phyloP scores from a whole-genome alignment of 2,329 filamentous ascomycete species.

The Cytospora paraplurivora region DNA sequence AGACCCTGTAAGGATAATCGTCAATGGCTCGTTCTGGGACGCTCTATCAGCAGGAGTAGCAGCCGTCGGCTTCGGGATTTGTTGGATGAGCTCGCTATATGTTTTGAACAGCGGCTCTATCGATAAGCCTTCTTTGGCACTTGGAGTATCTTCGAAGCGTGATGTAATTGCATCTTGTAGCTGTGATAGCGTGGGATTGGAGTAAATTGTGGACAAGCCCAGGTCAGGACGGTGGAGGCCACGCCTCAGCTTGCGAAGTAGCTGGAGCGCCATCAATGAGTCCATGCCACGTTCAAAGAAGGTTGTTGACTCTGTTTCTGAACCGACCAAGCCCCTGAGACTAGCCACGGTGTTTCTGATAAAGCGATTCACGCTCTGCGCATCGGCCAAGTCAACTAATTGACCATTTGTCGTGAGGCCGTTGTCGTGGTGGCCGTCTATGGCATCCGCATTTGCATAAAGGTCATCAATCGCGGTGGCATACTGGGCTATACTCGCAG shows the following conservation, averaged over 20 bases:
- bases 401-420: no score
- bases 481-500: conserved; percentile 1
- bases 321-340: no score
- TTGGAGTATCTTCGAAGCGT: no score
- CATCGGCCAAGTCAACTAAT: no score
- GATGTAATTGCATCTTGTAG: conserved; percentile 25
- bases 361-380: no score
- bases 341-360: no score
- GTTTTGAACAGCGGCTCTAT: conserved; percentile 4
- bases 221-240: conserved; percentile 19
- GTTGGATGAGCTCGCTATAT: not conserved
- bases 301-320: not conserved
- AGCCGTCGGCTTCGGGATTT: not conserved
- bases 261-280: conserved; percentile 28
- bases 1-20: conserved; percentile 36
- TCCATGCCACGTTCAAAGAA: conserved; percentile 31
- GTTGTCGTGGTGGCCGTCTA: not conserved
- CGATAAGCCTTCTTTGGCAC: not conserved
- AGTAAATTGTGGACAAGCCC: conserved; percentile 29
- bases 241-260: conserved; percentile 26
- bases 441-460: not conserved
- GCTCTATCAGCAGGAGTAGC: no score
- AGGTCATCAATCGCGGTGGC: not conserved
- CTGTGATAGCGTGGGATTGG: conserved; percentile 30
- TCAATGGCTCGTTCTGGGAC: not conserved